Percentiles rank a stretch among this genome's conserved stretches.
Evolutionary conservation across 768 basidiomycete genomes (phyloP).

Genomic region (Podaxis pistillaris): DNA sequence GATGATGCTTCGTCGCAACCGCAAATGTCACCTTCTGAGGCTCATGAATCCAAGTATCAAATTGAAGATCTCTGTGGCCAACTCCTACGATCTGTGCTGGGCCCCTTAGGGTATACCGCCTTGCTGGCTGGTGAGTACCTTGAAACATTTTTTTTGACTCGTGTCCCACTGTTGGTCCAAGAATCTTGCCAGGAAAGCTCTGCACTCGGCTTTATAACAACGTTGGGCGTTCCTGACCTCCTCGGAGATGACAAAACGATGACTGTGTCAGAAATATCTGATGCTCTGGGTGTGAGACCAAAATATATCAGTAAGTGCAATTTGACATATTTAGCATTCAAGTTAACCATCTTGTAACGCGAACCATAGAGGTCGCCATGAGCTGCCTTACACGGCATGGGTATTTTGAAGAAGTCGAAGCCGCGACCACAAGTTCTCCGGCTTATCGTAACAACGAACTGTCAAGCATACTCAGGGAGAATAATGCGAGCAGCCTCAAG

Average conservation of each 20-base stretch:
- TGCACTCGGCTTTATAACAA: background rate
- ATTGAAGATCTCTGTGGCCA: slow-evolving; percentile 6
- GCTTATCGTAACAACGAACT: slow-evolving; percentile 2
- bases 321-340: background rate
- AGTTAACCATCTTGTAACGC: background rate
- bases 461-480: background rate
- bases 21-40: background rate
- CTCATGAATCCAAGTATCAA: background rate
- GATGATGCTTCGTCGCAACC: background rate
- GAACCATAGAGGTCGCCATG: slow-evolving; percentile 3
- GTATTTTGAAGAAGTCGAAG: background rate
- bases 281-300: background rate
- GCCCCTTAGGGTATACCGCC: slow-evolving; percentile 7
- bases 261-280: slow-evolving; percentile 1
- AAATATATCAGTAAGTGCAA: slow-evolving; percentile 5
- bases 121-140: background rate
- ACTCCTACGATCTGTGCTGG: background rate
- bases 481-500: background rate
- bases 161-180: background rate
- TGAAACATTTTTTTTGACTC: background rate
- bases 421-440: no score
- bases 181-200: slow-evolving; percentile 12
- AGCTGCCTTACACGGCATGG: slow-evolving; percentile 3
- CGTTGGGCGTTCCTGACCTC: background rate
- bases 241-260: background rate